Base-by-base conservation (phyloP, 179 eudicot species). In the Spergularia azorica region DNA sequence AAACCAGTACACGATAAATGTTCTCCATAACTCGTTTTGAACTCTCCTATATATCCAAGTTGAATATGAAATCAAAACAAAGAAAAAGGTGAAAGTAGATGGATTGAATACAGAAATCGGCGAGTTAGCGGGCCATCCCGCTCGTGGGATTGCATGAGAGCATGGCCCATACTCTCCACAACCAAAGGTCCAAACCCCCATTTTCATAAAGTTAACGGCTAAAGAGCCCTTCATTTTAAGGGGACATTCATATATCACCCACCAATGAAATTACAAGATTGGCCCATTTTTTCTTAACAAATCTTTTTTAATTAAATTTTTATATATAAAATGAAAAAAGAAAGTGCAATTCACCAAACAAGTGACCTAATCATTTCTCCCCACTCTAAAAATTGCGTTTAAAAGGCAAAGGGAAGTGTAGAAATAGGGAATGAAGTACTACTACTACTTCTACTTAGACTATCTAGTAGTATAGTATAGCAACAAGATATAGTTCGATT, bases 101-200 rank as follows among this genome's bases (percentile, higher is more conserved):
- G 39, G 64, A 20, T 58, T 20, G 71, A 63, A 32, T 17, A 64
- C 16, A 16, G n/a, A 57, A 61, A 65, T 63, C 20, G 72, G 76
- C 77, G 15, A 48, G 3, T 14, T 14, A 16, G 91, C 79, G 89
- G 90, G 89, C 71, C 87, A 83, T 68, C 63, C 92, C 89, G 84
- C 88, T 87, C 94, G 94, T 90, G 90, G 86, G 86, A 76, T 72
- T 79, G 82, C 86, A 87, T 86, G 90, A 54, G 76, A 77, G 66
- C 12, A 11, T 79, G 91, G 90, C 89, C 91, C 91, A 85, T 75
- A 38, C 21, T 5, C n/a, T 6, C 72, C 67, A 77, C 75, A 72
- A 63, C 21, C 72, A 71, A 63, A 68, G 79, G 72, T 82, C 87
- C 79, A 79, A 52, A 38, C n/a, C 66, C 9, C 48, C 12, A 16